Evolutionary conservation across 441 rosid species (phyloP).

Genomic region (Adansonia grandidieri): DNA sequence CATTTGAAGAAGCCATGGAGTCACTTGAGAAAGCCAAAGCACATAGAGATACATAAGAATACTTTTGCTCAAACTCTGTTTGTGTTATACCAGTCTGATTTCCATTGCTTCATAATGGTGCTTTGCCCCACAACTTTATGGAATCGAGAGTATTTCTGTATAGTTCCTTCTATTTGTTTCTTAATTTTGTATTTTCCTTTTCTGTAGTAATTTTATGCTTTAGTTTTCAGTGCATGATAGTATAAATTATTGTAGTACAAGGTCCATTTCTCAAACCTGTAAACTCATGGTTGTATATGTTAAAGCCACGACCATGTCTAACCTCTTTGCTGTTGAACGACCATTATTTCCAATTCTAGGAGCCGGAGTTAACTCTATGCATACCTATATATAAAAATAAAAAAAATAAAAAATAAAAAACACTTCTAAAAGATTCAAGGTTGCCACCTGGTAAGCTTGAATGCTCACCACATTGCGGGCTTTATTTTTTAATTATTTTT

Average conservation of each 20-base stretch:
- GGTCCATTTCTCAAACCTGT: not conserved
- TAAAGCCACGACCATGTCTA: not conserved
- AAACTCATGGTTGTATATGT: not conserved
- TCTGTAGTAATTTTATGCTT: not conserved
- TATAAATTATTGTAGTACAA: not conserved
- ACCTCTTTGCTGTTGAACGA: not conserved
- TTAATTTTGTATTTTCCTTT: not conserved
- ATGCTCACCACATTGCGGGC: too few species aligned
- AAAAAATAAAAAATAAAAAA: too few species aligned
- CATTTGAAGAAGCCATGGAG: slow-evolving; percentile 82
- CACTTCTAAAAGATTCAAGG: too few species aligned
- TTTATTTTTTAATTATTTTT: too few species aligned
- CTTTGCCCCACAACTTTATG: not conserved
- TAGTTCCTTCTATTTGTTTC: slow-evolving; percentile 2
- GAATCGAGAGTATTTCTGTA: not conserved
- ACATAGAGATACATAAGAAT: slow-evolving; percentile 36
- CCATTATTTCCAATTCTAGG: not conserved
- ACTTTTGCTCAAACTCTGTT: not conserved
- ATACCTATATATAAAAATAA: too few species aligned
- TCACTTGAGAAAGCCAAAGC: slow-evolving; percentile 70
- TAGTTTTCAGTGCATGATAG: not conserved
- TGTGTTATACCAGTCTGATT: not conserved
- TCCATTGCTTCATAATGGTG: not conserved
- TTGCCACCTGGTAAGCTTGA: too few species aligned
- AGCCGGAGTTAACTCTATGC: not conserved